Evolutionary conservation across 306 rosid genomes (phyloP).

Genomic region (Inga oerstediana): DNA sequence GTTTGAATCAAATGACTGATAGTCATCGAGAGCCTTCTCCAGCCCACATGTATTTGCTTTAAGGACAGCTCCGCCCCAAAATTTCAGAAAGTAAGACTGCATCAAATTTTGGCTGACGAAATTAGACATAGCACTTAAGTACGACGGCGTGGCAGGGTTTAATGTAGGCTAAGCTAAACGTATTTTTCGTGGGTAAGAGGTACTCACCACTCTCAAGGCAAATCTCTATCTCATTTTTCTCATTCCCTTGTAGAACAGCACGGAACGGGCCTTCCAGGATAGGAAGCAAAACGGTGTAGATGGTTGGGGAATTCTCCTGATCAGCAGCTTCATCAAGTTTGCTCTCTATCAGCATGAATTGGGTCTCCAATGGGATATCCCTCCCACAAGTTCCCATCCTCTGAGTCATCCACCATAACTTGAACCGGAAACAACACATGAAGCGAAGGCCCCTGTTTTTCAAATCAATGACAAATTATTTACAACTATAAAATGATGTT

Average conservation of each 20-base stretch:
- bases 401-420: slow-evolving; percentile 99
- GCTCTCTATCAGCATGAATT: slow-evolving; percentile 89
- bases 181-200: slow-evolving; percentile 33
- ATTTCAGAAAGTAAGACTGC: slow-evolving; percentile 42
- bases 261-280: slow-evolving; percentile 93
- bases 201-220: slow-evolving; percentile 94
- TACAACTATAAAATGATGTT: background rate
- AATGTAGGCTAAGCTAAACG: slow-evolving; percentile 35
- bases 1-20: slow-evolving; percentile 52
- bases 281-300: slow-evolving; percentile 93
- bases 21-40: slow-evolving; percentile 50
- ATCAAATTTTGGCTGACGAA: slow-evolving; percentile 42
- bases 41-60: slow-evolving; percentile 46
- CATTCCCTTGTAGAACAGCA: slow-evolving; percentile 90
- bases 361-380: slow-evolving; percentile 95
- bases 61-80: slow-evolving; percentile 54
- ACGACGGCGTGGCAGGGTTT: slow-evolving; percentile 37
- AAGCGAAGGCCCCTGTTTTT: slow-evolving; percentile 70
- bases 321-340: slow-evolving; percentile 41
- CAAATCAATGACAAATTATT: background rate
- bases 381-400: slow-evolving; percentile 89
- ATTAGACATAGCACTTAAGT: slow-evolving; percentile 47
- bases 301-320: slow-evolving; percentile 51
- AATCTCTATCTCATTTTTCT: slow-evolving; percentile 80
- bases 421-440: slow-evolving; percentile 92